Percentiles rank a stretch among this genome's conserved stretches.
Evolutionary conservation across 2,329 filamentous ascomycete genomes (phyloP).

Genomic region (Sporothrix brasiliensis): DNA sequence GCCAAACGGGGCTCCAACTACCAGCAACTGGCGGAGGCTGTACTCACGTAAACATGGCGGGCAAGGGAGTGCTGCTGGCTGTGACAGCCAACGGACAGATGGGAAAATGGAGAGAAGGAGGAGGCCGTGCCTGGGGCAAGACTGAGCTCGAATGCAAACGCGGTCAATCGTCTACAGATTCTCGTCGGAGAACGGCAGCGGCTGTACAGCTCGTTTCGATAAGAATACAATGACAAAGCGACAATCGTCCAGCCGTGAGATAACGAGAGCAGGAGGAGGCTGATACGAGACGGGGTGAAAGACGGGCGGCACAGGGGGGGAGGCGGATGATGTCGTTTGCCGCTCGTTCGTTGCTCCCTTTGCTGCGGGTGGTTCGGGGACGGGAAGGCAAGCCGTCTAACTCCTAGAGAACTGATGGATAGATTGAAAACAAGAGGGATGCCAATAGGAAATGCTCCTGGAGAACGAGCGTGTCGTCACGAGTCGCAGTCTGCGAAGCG

Average conservation of each 20-base stretch:
- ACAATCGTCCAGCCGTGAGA: constrained; percentile 5
- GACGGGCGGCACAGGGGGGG: background rate
- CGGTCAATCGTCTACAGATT: background rate
- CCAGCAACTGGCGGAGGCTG: background rate
- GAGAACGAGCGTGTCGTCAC: background rate
- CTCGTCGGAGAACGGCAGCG: background rate
- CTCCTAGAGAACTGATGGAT: background rate
- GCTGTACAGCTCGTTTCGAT: background rate
- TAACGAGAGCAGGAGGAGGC: background rate
- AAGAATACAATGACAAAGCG: background rate
- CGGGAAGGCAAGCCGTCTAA: background rate
- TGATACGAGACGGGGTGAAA: background rate
- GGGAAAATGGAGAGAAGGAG: background rate
- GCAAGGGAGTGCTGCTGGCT: constrained; percentile 20
- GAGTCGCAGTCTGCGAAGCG: background rate
- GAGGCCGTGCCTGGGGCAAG: background rate
- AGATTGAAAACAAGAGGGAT: background rate
- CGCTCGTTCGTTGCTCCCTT: background rate
- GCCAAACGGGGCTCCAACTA: background rate
- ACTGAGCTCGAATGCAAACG: background rate
- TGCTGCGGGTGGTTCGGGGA: constrained; percentile 16
- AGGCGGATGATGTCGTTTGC: constrained; percentile 27
- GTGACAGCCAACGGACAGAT: constrained; percentile 21
- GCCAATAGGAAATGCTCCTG: background rate
- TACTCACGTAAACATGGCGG: constrained; percentile 32